Conservation (phyloP, 345 rosid species). For the Citrus cavaleriei region DNA sequence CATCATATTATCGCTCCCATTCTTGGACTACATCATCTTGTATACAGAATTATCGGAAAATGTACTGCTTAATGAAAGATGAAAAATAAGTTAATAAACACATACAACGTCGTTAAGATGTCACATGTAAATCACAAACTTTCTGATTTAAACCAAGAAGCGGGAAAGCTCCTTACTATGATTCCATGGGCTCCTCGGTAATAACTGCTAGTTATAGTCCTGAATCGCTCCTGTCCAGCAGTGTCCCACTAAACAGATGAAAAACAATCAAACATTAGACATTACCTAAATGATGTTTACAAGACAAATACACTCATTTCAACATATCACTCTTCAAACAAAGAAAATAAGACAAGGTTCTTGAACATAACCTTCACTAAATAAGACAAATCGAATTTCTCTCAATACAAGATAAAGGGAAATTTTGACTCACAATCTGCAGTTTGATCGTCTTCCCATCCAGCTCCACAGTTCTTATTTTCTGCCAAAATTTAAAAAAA, state of each 20-base stretch:
- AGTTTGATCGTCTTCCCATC: conserved; percentile 80
- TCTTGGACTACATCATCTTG: not conserved
- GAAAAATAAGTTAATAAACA: not conserved
- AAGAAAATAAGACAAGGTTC: not conserved
- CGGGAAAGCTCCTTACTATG: conserved; percentile 44
- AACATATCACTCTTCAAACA: not conserved
- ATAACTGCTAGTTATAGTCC: conserved; percentile 91
- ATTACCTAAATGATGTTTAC: too few species aligned
- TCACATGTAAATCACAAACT: not conserved
- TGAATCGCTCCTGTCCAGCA: conserved; percentile 89
- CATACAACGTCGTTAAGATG: not conserved
- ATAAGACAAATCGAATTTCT: not conserved
- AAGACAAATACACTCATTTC: too few species aligned
- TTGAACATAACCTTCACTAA: not conserved
- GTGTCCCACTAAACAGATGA: conserved; percentile 70
- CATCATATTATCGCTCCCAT: not conserved
- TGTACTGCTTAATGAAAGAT: not conserved
- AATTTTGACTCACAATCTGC: conserved; percentile 49
- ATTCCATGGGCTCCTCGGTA: conserved; percentile 96
- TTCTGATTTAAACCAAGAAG: not conserved
- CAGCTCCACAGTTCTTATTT: conserved; percentile 77
- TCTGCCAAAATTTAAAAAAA: conserved; percentile 24
- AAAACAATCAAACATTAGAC: not conserved
- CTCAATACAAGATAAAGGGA: not conserved
- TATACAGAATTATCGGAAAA: not conserved